Evolutionary conservation across 169 alveolate species (phyloP), one percentile per base, ranked within the genome.

Genomic region (Plasmodium yoelii): DNA sequence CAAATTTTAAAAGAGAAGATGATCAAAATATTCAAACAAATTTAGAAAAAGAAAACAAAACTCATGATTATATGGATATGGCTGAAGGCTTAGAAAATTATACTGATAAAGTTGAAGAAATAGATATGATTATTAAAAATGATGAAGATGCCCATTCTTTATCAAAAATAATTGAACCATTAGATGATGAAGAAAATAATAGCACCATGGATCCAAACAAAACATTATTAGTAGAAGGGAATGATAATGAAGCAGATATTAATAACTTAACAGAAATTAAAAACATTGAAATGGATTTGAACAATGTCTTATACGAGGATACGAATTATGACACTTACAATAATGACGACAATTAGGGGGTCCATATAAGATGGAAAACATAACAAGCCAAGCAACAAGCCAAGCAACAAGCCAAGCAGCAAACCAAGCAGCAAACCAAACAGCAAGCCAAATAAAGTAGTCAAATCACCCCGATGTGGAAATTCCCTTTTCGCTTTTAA

Each of bases 301-400:
- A 51, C 57, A 77, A 77, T 46, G 88, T 77, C 22, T 75, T 77
- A n/a, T 77, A 77, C 34, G 88, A 77, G 1, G 88, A 77, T 56
- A 42, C 65, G 19, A 77, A 61, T 59, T 77, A 77, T 42, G 77
- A 77, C 26, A 77, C 64, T 6, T 77, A 77, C 59, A 64, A 77
- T 59, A 77, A 77, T 64, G 88, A 77, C 12, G 88, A 77, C 39
- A 63, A 15, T 56, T 77, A 59, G 19, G 0, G 7, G 0, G 2
- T 4, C 42, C 42, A 34, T 4, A 34, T 34, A 34, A 34, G 4
- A 34, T 4, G 42, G 7, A 3, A 34, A 1, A 34, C n/a, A n/a
- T n/a, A n/a, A n/a, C n/a, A n/a, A n/a, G n/a, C n/a, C n/a, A 26
- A 26, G 12, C 5, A 22, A 10, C 22, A 24, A 9, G n/a, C 7